Evolutionary conservation across 2,329 filamentous ascomycete genomes (phyloP).

Genomic region (Coniochaeta sp.): DNA sequence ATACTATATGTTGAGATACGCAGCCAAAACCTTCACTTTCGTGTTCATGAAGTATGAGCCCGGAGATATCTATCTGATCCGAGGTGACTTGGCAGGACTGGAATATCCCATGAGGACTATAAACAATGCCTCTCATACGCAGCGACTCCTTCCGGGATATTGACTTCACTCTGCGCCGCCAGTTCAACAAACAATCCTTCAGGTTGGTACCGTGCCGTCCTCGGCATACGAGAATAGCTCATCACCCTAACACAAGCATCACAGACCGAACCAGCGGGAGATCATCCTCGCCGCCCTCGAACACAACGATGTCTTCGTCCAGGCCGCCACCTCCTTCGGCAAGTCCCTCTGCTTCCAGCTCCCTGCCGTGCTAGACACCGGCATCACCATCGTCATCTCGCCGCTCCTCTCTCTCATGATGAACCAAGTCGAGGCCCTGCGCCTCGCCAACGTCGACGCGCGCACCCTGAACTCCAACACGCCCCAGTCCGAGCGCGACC

Average conservation of each 20-base stretch:
- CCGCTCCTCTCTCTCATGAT: conserved; percentile 62
- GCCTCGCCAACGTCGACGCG: conserved; percentile 67
- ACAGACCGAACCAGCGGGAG: conserved; percentile 75
- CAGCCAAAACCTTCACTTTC: neutral
- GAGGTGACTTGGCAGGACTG: neutral
- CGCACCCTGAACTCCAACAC: conserved; percentile 85
- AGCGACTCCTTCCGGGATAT: conserved; percentile 53
- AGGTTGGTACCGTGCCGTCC: conserved; percentile 35
- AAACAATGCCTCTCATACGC: conserved; percentile 24
- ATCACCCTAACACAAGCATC: neutral
- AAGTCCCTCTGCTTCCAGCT: conserved; percentile 93
- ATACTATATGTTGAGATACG: neutral
- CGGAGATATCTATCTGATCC: neutral
- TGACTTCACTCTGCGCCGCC: conserved; percentile 65
- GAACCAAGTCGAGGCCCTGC: conserved; percentile 82
- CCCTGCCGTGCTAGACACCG: conserved; percentile 78
- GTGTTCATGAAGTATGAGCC: neutral
- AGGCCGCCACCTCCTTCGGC: conserved; percentile 84
- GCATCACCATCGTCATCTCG: conserved; percentile 86
- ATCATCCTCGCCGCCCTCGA: conserved; percentile 77
- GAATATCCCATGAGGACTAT: neutral
- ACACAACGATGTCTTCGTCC: conserved; percentile 85
- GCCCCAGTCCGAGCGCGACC: conserved; percentile 51
- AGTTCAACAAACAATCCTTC: conserved; percentile 69
- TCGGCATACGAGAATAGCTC: neutral